Conservation (phyloP, 1,284 basidiomycete species). For the Puccinia novopanici region DNA sequence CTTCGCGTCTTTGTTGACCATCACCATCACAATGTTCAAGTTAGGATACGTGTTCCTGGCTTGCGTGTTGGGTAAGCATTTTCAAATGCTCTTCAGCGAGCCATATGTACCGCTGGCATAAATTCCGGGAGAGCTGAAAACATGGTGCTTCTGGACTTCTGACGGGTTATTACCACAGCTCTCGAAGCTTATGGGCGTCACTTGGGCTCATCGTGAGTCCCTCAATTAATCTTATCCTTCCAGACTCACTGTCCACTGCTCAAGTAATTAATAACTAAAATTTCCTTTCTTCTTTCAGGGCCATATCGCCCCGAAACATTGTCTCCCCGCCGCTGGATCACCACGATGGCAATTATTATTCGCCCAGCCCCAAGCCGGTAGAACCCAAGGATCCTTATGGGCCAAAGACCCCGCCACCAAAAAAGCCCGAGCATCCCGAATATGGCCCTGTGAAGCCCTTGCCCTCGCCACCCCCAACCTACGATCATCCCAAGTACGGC, state of each 20-base stretch:
- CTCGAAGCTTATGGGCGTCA: background rate
- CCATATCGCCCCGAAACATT: background rate
- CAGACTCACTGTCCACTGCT: too few relatives aligned
- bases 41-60: conserved; percentile 7
- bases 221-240: background rate
- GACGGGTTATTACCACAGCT: background rate
- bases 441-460: background rate
- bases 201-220: background rate
- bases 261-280: too few relatives aligned
- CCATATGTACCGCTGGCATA: background rate
- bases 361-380: background rate
- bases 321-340: background rate
- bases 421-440: background rate
- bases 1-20: background rate
- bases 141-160: background rate
- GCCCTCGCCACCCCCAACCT: too few relatives aligned
- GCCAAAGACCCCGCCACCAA: background rate
- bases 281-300: background rate
- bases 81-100: background rate
- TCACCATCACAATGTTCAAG: conserved; percentile 5
- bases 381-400: background rate
- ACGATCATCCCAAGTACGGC: too few relatives aligned
- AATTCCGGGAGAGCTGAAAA: background rate
- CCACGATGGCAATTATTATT: background rate
- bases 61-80: conserved; percentile 13